Evolutionary conservation across 2,329 filamentous ascomycete species (phyloP).

Genomic region (Aspergillus oerlinghausenensis): DNA sequence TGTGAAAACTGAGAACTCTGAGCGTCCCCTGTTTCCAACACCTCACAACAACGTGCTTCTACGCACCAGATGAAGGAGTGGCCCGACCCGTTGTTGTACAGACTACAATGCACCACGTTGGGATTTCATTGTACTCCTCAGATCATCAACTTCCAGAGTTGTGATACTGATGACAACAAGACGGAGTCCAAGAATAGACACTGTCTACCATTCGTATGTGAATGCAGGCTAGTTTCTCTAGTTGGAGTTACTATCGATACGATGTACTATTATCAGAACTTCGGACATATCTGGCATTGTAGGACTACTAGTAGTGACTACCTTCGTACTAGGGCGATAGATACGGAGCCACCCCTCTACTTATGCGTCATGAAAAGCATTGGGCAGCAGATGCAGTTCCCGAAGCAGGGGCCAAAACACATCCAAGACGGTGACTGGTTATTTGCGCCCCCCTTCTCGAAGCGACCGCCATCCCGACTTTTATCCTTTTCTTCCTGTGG

Average conservation of each 20-base stretch:
- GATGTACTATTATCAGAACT: not conserved
- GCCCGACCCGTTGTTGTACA: not conserved
- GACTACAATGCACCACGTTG: not conserved
- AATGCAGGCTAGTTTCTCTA: not conserved
- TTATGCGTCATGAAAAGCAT: not conserved
- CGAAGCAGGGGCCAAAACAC: constrained; percentile 21
- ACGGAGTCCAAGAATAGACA: not conserved
- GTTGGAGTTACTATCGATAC: not conserved
- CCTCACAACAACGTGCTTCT: not conserved
- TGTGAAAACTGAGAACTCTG: not conserved
- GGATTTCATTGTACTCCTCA: not conserved
- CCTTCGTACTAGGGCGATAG: not conserved
- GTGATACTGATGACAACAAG: not conserved
- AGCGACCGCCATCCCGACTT: not conserved
- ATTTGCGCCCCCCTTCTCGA: not conserved
- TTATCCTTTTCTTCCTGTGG: not conserved
- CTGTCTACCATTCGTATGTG: not conserved
- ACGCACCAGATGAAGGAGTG: not conserved
- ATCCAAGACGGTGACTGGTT: constrained; percentile 1
- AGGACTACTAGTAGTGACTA: not conserved
- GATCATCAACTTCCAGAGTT: not conserved
- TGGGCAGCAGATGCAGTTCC: constrained; percentile 14
- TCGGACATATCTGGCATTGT: not conserved
- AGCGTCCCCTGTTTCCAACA: not conserved
- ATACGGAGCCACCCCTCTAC: not conserved